Evolutionary conservation across 345 rosid genomes (phyloP), one percentile per base, ranked within the genome.

Genomic region (Bruguiera parviflora): DNA sequence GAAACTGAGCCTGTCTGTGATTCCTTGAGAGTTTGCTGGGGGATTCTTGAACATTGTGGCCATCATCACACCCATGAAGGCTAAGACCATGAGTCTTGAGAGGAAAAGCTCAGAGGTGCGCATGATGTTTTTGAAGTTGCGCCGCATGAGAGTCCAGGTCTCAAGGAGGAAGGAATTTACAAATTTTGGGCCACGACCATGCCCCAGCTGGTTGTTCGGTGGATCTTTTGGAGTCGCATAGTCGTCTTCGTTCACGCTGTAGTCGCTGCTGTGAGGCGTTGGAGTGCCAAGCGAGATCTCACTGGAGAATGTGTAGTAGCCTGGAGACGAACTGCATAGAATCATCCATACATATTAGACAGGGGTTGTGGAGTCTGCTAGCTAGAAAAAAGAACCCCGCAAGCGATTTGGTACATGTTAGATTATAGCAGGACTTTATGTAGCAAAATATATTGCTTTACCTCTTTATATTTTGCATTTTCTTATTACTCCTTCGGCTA

Each of bases 21-120:
- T 83, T 49, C 90, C 93, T 63, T 88, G 88, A 46, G 61, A 10
- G 67, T 66, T 59, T 0, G n/a, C 13, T 64, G 71, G 77, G 0
- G 93, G 93, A 13, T 74, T 77, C 71, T 39, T 31, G 88, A 88
- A 88, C 93, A 88, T 86, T 5, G 93, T 86, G 29, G 90, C 90
- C 93, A 88, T 88, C 90, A 88, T 81, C 46, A 84, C 0, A 7
- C 93, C 93, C 93, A 88, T 88, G 29, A 80, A 15, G 5, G 89
- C 80, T 25, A 88, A 82, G 69, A 86, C 93, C 75, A 86, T 25
- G 39, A 86, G 86, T 55, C 93, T 75, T 19, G 93, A 88, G 43
- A 86, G 88, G 82, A 88, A 88, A 51, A 88, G 89, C 70, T 88
- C 90, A 2, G 88, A 90, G 21, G 88, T 88, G 31, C 93, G 82